phyloP scores from a whole-genome alignment of 2,329 filamentous ascomycete species.

The Cytospora paraplurivora region DNA sequence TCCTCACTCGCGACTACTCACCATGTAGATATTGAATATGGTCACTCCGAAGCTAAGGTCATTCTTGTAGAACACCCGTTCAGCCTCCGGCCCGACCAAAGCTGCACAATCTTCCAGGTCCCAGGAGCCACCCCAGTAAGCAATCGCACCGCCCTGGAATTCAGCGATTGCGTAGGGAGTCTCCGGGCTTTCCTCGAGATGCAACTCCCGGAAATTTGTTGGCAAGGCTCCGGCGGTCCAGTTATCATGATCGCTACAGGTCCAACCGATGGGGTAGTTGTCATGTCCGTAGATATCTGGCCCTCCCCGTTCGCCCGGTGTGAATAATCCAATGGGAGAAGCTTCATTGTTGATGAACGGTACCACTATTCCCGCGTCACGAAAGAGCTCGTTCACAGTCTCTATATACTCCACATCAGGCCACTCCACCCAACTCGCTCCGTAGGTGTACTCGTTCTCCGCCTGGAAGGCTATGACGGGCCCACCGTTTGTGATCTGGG shows the following conservation, averaged over 20 bases:
- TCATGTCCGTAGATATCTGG: conserved; percentile 70
- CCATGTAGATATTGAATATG: conserved; percentile 77
- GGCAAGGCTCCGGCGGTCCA: conserved; percentile 63
- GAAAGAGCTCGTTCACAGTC: conserved; percentile 69
- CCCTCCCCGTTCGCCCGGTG: conserved; percentile 58
- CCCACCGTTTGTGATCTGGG: conserved; percentile 81
- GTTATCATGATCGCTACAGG: conserved; percentile 53
- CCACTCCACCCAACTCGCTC: conserved; percentile 52
- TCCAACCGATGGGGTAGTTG: conserved; percentile 62
- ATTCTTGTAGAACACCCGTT: conserved; percentile 80
- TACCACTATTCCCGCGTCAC: conserved; percentile 69
- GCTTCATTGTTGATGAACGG: conserved; percentile 78
- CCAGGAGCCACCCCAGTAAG: conserved; percentile 73
- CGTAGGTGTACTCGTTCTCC: conserved; percentile 76
- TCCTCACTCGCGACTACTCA: conserved; percentile 35
- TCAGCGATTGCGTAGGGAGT: conserved; percentile 68
- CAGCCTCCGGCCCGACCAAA: conserved; percentile 72
- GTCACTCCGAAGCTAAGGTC: conserved; percentile 65
- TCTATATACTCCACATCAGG: conserved; percentile 70
- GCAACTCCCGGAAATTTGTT: conserved; percentile 54
- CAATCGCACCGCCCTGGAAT: conserved; percentile 67
- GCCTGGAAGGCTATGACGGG: conserved; percentile 78
- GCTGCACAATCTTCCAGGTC: conserved; percentile 64
- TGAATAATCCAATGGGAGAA: conserved; percentile 59
- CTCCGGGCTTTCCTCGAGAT: conserved; percentile 62